Conservation (phyloP, 192 early-diverging fungal genomes). For the Pilaira anomala region DNA sequence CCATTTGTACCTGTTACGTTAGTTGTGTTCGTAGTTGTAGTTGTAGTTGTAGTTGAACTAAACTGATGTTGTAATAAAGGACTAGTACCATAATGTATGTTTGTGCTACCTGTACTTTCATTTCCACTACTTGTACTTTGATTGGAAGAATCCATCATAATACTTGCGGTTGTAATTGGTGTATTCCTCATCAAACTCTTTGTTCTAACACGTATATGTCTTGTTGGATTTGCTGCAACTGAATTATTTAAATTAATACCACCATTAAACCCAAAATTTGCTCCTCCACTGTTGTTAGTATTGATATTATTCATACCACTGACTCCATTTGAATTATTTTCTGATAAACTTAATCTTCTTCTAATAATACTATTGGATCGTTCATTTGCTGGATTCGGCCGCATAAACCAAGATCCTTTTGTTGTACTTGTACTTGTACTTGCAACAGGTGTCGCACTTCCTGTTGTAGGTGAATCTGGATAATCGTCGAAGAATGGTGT, state of each 20-base stretch:
- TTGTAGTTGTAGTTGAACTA: not conserved
- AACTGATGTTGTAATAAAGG: not conserved
- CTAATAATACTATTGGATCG: constrained; percentile 39
- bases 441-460: not conserved
- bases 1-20: too few relatives aligned
- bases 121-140: not conserved
- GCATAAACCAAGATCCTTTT: not conserved
- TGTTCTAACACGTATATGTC: constrained; percentile 18
- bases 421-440: constrained; percentile 12
- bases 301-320: not conserved
- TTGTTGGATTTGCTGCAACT: not conserved
- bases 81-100: not conserved
- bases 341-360: constrained; percentile 46
- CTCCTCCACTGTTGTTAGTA: not conserved
- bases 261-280: too few relatives aligned
- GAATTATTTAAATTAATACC: too few relatives aligned
- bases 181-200: constrained; percentile 30
- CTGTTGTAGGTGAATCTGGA: constrained; percentile 2
- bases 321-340: not conserved
- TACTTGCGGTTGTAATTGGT: constrained; percentile 11
- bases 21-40: too few relatives aligned
- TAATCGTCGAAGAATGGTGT: constrained; percentile 9
- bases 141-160: not conserved
- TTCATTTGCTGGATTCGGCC: constrained; percentile 32
- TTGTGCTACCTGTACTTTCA: not conserved